These are phyloP conservation scores for Licmophora abbreviata DNA, from an alignment of 108 stramenopile species.

Conservation along the genomic window DNA sequence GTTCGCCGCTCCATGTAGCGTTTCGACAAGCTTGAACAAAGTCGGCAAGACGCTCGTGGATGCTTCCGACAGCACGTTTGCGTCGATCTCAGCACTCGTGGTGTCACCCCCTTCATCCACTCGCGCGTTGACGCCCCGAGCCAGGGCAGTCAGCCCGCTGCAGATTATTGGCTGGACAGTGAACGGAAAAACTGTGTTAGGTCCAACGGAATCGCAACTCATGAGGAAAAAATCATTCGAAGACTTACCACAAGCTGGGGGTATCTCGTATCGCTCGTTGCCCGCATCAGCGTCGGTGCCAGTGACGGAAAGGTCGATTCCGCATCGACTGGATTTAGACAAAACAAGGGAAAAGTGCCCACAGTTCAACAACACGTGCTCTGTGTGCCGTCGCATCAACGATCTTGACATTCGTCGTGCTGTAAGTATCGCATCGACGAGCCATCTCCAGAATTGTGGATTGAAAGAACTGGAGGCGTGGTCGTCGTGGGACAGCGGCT, in stretches of 20 bases:
- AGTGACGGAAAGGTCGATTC: constrained; percentile 36
- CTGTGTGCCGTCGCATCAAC: constrained; percentile 5
- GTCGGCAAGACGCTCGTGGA: constrained; percentile 56
- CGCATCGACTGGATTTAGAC: constrained; percentile 45
- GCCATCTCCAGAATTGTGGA: constrained; percentile 49
- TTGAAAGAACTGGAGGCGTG: constrained; percentile 59
- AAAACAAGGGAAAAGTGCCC: constrained; percentile 63
- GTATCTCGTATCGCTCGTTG: constrained; percentile 70
- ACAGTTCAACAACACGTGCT: constrained; percentile 52
- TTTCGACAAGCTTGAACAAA: constrained; percentile 59
- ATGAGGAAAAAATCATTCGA: constrained; percentile 1
- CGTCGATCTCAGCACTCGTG: constrained; percentile 8
- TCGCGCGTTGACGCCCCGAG: constrained; percentile 31
- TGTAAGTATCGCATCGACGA: constrained; percentile 48
- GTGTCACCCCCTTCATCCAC: constrained; percentile 22
- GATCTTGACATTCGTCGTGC: constrained; percentile 28
- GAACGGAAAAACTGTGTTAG: constrained; percentile 3
- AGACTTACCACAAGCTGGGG: constrained; percentile 66
- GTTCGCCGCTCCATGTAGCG: constrained; percentile 22
- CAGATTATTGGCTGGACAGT: constrained; percentile 39
- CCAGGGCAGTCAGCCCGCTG: constrained; percentile 33
- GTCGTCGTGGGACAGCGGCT: constrained; percentile 4
- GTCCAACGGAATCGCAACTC: not conserved
- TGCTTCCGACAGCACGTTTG: constrained; percentile 17
- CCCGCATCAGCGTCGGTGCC: constrained; percentile 50